A percentile compares a stretch with the other conserved stretches of the same genome.
Evolutionary conservation across 257 asterid species (phyloP).

Genomic region (Paraleonurus japonicus): DNA sequence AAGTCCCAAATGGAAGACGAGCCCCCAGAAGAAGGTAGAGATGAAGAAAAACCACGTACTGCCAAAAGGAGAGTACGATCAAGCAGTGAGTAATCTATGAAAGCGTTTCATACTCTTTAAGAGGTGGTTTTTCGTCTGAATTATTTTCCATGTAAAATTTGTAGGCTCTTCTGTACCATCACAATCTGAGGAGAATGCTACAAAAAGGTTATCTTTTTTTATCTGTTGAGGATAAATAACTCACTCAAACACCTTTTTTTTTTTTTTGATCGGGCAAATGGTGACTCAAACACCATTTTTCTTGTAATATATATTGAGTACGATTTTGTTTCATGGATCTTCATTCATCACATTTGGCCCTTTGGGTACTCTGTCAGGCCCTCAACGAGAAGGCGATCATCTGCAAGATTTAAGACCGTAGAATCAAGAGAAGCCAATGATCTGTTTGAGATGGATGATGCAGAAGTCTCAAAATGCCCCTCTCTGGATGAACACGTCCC

Average conservation of each 20-base stretch:
- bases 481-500: not conserved
- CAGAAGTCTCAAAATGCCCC: not conserved
- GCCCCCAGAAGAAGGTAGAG: not conserved
- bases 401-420: not conserved
- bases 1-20: not conserved
- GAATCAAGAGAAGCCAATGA: not conserved
- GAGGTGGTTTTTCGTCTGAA: not conserved
- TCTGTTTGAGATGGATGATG: not conserved
- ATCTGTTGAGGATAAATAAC: too few species aligned
- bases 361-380: not conserved
- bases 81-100: not conserved
- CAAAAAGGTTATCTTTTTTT: not conserved
- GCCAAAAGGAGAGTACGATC: not conserved
- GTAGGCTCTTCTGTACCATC: not conserved
- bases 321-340: not conserved
- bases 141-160: not conserved
- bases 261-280: too few species aligned
- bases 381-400: not conserved
- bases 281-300: too few species aligned
- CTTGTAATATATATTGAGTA: not conserved
- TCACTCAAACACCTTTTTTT: too few species aligned
- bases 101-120: not conserved
- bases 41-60: not conserved
- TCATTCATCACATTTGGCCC: not conserved
- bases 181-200: not conserved